phyloP scores from a whole-genome alignment of 352 stramenopile species.

The Phytophthora foliorum region DNA sequence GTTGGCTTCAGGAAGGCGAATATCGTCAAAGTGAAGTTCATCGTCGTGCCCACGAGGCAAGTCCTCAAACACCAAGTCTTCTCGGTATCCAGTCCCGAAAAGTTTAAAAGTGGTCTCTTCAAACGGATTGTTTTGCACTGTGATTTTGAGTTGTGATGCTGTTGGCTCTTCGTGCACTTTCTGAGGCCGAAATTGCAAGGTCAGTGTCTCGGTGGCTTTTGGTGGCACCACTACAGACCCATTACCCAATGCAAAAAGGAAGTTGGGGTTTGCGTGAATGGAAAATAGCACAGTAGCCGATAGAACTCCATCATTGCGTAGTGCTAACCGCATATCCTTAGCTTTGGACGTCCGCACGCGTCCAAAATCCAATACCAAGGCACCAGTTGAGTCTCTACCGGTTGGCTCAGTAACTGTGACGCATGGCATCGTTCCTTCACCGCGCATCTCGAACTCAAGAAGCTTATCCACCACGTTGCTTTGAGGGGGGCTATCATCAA shows the following conservation, averaged over 20 bases:
- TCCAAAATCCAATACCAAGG: slow-evolving; percentile 85
- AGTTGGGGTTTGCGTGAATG: slow-evolving; percentile 80
- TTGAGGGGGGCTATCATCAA: slow-evolving; percentile 78
- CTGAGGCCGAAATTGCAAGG: slow-evolving; percentile 87
- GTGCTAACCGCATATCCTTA: slow-evolving; percentile 66
- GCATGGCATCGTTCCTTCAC: slow-evolving; percentile 94
- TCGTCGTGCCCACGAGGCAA: slow-evolving; percentile 80
- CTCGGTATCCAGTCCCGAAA: slow-evolving; percentile 76
- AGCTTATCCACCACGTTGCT: slow-evolving; percentile 39
- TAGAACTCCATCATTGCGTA: slow-evolving; percentile 95
- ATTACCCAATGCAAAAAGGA: slow-evolving; percentile 77
- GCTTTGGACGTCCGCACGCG: slow-evolving; percentile 79
- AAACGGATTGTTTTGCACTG: slow-evolving; percentile 93
- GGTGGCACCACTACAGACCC: slow-evolving; percentile 82
- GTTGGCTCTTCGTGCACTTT: slow-evolving; percentile 76
- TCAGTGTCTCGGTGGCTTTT: slow-evolving; percentile 64
- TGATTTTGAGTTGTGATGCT: slow-evolving; percentile 75
- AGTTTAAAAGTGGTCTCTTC: slow-evolving; percentile 87
- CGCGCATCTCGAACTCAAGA: slow-evolving; percentile 92
- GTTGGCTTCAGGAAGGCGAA: slow-evolving; percentile 54
- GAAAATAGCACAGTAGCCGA: slow-evolving; percentile 93
- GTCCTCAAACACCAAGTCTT: slow-evolving; percentile 92
- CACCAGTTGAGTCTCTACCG: slow-evolving; percentile 63
- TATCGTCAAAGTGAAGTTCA: slow-evolving; percentile 89
- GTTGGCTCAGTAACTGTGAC: slow-evolving; percentile 90